Evolutionary conservation across 306 rosid species (phyloP), one percentile per base, ranked within the genome.

Genomic region (Glycyrrhiza uralensis): DNA sequence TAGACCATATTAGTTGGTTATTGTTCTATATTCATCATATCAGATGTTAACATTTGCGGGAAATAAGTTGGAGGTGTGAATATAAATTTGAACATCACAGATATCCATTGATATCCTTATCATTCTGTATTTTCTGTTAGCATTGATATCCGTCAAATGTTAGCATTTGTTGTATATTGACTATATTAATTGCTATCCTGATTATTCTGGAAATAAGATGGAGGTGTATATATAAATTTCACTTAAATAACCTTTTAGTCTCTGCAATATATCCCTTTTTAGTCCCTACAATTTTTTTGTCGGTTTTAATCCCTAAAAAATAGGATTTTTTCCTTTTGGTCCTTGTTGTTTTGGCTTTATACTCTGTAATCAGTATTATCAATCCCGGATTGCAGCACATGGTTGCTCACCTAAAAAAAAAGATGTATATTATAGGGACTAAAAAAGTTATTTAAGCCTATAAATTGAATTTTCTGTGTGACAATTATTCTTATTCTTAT

Each of bases 381-480:
- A n/a, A n/a, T n/a, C n/a, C n/a, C n/a, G n/a, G n/a, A n/a, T n/a
- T n/a, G n/a, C n/a, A n/a, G n/a, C n/a, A n/a, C n/a, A n/a, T n/a
- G n/a, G n/a, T n/a, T n/a, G n/a, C n/a, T n/a, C n/a, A n/a, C n/a
- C n/a, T n/a, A n/a, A n/a, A n/a, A n/a, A n/a, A n/a, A n/a, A n/a
- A n/a, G n/a, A n/a, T n/a, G n/a, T n/a, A n/a, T n/a, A n/a, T n/a
- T n/a, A n/a, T n/a, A n/a, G n/a, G n/a, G n/a, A n/a, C n/a, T n/a
- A n/a, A n/a, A n/a, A n/a, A n/a, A n/a, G n/a, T n/a, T n/a, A n/a
- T n/a, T n/a, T n/a, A n/a, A n/a, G n/a, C n/a, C n/a, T n/a, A n/a
- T n/a, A n/a, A n/a, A n/a, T n/a, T 60, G 49, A 66, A 42, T 72
- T 47, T 42, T 52, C 28, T 23, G 17, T 19, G 62, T 82, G 78